Conservation (phyloP, 1,139 yeast genomes). For the Sugiyamaella novakii region DNA sequence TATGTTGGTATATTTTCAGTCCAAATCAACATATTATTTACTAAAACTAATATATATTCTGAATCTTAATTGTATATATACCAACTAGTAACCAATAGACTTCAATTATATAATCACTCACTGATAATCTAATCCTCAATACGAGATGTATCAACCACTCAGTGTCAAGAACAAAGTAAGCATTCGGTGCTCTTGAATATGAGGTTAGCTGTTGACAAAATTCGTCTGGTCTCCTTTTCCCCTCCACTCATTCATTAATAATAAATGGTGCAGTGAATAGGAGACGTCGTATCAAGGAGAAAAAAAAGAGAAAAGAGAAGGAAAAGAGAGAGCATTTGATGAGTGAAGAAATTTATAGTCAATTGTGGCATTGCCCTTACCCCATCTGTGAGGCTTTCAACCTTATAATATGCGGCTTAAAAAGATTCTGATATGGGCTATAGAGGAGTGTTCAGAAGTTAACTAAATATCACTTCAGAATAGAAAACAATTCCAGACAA, state of each 20-base stretch:
- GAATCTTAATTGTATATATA: too few relatives aligned
- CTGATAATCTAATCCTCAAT: too few relatives aligned
- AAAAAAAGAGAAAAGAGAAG: slow-evolving; percentile 22
- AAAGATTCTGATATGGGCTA: too few relatives aligned
- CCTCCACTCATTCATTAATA: slow-evolving; percentile 36
- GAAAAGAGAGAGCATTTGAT: not conserved
- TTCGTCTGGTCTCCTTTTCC: slow-evolving; percentile 39
- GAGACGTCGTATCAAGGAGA: slow-evolving; percentile 38
- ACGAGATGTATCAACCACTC: slow-evolving; percentile 20
- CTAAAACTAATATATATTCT: too few relatives aligned
- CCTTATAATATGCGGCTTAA: not conserved
- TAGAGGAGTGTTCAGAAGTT: too few relatives aligned
- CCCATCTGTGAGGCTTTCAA: not conserved
- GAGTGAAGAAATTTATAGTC: slow-evolving; percentile 2
- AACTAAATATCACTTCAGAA: too few relatives aligned
- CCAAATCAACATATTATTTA: too few relatives aligned
- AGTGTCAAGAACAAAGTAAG: slow-evolving; percentile 17
- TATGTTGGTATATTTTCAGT: too few relatives aligned
- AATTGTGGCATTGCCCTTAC: slow-evolving; percentile 1
- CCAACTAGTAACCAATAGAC: too few relatives aligned
- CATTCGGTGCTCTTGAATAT: slow-evolving; percentile 15
- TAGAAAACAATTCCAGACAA: not conserved
- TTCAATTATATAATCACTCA: too few relatives aligned
- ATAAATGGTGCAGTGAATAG: slow-evolving; percentile 39
- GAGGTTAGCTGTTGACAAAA: slow-evolving; percentile 24